Conservation (phyloP, 768 basidiomycete species). For the Suillus cothurnatus region DNA sequence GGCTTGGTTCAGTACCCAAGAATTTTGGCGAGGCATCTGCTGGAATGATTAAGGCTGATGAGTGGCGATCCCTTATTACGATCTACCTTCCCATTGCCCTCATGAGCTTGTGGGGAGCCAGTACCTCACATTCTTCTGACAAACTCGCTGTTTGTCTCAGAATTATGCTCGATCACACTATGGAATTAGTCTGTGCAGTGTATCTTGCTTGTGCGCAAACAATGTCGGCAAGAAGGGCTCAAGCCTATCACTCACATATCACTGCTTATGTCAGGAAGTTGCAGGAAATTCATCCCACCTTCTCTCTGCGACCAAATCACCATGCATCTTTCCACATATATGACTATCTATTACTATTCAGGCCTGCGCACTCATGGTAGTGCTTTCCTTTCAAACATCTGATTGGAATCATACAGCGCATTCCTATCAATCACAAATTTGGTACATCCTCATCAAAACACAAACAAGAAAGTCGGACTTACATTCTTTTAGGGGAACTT, state of each 20-base stretch:
- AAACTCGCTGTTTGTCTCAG: not conserved
- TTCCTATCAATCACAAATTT: conserved; percentile 34
- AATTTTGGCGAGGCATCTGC: conserved; percentile 20
- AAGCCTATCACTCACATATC: conserved; percentile 18
- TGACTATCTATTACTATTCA: conserved; percentile 37
- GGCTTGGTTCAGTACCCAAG: conserved; percentile 17
- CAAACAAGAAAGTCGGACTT: conserved; percentile 1
- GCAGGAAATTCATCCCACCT: conserved; percentile 20
- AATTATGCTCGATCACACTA: conserved; percentile 28
- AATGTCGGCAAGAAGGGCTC: conserved; percentile 9
- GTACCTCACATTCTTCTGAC: not conserved
- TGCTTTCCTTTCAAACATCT: conserved; percentile 39
- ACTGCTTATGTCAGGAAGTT: conserved; percentile 21
- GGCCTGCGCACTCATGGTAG: conserved; percentile 42
- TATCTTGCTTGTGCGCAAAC: conserved; percentile 19
- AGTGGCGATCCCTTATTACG: conserved; percentile 18
- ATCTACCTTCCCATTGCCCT: conserved; percentile 23
- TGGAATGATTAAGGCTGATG: conserved; percentile 22
- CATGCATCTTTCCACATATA: conserved; percentile 34
- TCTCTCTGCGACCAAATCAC: conserved; percentile 23
- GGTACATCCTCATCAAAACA: conserved; percentile 20
- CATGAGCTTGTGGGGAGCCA: conserved; percentile 13
- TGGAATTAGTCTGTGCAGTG: conserved; percentile 31
- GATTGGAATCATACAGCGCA: conserved; percentile 38
- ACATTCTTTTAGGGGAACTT: conserved; percentile 8